These are phyloP conservation scores for Aspergillus wentii DNA, from an alignment of 495 filamentous ascomycete genomes.

Conservation along the genomic window DNA sequence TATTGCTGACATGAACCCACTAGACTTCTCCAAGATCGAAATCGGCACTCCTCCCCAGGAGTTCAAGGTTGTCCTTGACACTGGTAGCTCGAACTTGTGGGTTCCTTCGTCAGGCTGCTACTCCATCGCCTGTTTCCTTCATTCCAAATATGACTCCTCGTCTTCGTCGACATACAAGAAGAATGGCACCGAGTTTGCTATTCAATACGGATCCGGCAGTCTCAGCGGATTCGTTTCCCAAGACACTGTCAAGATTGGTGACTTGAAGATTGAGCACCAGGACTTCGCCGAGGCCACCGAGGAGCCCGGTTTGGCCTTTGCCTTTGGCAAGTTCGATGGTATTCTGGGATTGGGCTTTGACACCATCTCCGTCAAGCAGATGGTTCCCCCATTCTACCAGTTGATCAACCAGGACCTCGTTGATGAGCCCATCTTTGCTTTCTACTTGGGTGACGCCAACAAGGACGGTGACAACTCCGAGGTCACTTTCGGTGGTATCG, in stretches of 20 bases:
- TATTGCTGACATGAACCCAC: too few relatives aligned
- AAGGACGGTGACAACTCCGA: conserved; percentile 74
- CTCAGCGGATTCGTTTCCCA: conserved; percentile 91
- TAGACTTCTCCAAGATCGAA: conserved; percentile 95
- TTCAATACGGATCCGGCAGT: conserved; percentile 92
- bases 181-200: conserved; percentile 90
- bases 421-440: conserved; percentile 91
- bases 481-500: conserved; percentile 87
- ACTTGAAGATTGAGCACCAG: conserved; percentile 79
- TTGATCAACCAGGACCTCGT: conserved; percentile 85
- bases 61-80: conserved; percentile 99
- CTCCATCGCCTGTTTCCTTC: conserved; percentile 97
- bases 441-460: conserved; percentile 82
- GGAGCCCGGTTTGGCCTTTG: conserved; percentile 95
- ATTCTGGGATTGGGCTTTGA: conserved; percentile 95
- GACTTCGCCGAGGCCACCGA: conserved; percentile 92
- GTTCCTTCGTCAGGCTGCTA: conserved; percentile 86
- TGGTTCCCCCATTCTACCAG: conserved; percentile 93
- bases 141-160: conserved; percentile 92
- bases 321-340: conserved; percentile 96
- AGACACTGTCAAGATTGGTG: conserved; percentile 81
- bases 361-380: conserved; percentile 92
- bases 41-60: conserved; percentile 87
- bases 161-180: conserved; percentile 86
- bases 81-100: conserved; percentile 98